Evolutionary conservation across 306 rosid species (phyloP), one percentile per base, ranked within the genome.

Genomic region (Cucumis cinereus): DNA sequence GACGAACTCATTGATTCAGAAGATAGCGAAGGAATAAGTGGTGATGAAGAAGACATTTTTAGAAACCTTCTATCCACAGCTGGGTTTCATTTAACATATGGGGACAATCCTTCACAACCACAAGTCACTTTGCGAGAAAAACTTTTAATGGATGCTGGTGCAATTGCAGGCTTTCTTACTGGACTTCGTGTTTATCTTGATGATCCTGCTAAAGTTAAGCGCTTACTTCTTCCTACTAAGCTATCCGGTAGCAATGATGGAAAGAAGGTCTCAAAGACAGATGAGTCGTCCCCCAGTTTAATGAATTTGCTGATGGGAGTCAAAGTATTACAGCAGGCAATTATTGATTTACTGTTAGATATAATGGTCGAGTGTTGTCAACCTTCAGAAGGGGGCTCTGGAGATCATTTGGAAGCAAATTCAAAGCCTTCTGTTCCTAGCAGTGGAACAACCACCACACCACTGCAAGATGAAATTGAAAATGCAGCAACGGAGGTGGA

Each of bases 361-460:
- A 95, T 92, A 87, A 95, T 95, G 99, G 98, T 95, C 3, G 97
- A 92, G 79, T 95, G 99, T 84, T 95, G 99, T 84, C 98, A 92
- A 81, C 98, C 98, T 77, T 85, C 98, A n/a, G 93, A 95, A 84
- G 89, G 82, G 77, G 83, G 86, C 78, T 86, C 87, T 76, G 56
- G 81, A 77, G 96, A 90, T 74, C 88, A 88, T 74, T 78, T 83
- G 67, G 89, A 88, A 69, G 77, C 82, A 73, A 88, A 84, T 88
- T 82, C 83, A 28, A 92, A 95, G 79, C 86, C 87, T 84, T 86
- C 89, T 82, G 79, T 89, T 20, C 82, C 83, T 12, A 79, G 88
- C 72, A 84, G 84, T 80, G 91, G 87, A 81, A 84, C 87, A 81
- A 80, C 88, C 62, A 78, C 80, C 83, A 23, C 36, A 41, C 88